Percentiles rank a stretch among this genome's conserved stretches.
Evolutionary conservation across 106 monocot genomes (phyloP).

Genomic region (Narthecium ossifragum): DNA sequence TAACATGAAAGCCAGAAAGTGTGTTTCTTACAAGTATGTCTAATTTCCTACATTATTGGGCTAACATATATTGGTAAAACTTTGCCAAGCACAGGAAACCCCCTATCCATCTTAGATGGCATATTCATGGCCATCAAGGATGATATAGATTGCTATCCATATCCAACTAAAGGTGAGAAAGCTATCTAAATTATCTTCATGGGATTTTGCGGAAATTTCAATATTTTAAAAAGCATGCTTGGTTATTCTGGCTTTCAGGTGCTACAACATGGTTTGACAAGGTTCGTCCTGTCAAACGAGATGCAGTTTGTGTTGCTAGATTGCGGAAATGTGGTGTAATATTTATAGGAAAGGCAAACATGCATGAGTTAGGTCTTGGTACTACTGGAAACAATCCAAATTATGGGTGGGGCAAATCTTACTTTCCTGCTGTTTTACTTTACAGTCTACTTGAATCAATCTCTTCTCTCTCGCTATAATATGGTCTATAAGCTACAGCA

Average conservation of each 20-base stretch:
- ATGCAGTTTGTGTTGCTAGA: constrained; percentile 89
- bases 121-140: constrained; percentile 94
- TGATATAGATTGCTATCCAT: constrained; percentile 92
- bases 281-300: constrained; percentile 47
- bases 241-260: constrained; percentile 38
- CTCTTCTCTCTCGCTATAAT: too few relatives aligned
- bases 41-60: too few relatives aligned
- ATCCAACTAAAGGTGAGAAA: constrained; percentile 65
- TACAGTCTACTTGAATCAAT: too few relatives aligned
- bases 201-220: neutral
- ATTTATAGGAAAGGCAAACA: constrained; percentile 93
- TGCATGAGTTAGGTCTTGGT: constrained; percentile 97
- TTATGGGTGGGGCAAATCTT: constrained; percentile 58
- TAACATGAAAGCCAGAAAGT: too few relatives aligned
- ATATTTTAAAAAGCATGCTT: constrained; percentile 1
- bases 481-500: too few relatives aligned
- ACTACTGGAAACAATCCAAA: constrained; percentile 93
- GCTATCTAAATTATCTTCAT: neutral
- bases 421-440: too few relatives aligned
- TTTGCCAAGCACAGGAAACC: constrained; percentile 47
- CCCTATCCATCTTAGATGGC: constrained; percentile 90
- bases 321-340: constrained; percentile 84
- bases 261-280: constrained; percentile 73
- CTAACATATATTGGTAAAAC: neutral
- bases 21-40: too few relatives aligned